These are phyloP conservation scores for Mortierella sp. DNA, from an alignment of 371 early-diverging fungal species.

Conservation along the genomic window DNA sequence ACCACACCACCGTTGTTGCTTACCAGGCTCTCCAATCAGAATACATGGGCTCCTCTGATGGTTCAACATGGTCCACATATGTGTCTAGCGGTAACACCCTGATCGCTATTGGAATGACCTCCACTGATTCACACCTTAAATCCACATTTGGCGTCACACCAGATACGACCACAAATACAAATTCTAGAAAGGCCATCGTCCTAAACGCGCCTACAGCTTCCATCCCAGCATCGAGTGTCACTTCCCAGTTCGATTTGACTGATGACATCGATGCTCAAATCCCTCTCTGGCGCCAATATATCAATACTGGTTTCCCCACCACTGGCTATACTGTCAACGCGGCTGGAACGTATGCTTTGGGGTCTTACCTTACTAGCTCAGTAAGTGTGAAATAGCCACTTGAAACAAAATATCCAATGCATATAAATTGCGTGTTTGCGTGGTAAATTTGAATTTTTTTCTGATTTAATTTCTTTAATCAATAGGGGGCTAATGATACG, in stretches of 20 bases:
- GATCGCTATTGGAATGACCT: slow-evolving; percentile 22
- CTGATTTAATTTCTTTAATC: not conserved
- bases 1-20: slow-evolving; percentile 21
- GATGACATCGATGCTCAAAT: slow-evolving; percentile 21
- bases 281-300: not conserved
- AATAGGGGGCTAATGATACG: slow-evolving; percentile 6
- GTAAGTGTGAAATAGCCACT: not conserved
- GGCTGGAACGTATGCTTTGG: not conserved
- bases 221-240: slow-evolving; percentile 18
- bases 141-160: not conserved
- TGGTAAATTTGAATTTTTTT: not conserved
- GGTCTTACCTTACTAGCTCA: not conserved
- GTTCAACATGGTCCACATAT: slow-evolving; percentile 19
- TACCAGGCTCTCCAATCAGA: slow-evolving; percentile 28
- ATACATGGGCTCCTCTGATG: slow-evolving; percentile 19
- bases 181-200: slow-evolving; percentile 11
- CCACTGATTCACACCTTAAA: slow-evolving; percentile 4
- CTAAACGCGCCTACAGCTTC: slow-evolving; percentile 13
- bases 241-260: slow-evolving; percentile 26
- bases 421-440: too few relatives aligned
- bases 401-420: too few relatives aligned
- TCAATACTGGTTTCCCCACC: not conserved
- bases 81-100: slow-evolving; percentile 24
- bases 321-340: not conserved
- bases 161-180: slow-evolving; percentile 8